These are phyloP conservation scores for Aspergillus calidoustus DNA, from an alignment of 2,329 filamentous ascomycete species.

Conservation along the genomic window DNA sequence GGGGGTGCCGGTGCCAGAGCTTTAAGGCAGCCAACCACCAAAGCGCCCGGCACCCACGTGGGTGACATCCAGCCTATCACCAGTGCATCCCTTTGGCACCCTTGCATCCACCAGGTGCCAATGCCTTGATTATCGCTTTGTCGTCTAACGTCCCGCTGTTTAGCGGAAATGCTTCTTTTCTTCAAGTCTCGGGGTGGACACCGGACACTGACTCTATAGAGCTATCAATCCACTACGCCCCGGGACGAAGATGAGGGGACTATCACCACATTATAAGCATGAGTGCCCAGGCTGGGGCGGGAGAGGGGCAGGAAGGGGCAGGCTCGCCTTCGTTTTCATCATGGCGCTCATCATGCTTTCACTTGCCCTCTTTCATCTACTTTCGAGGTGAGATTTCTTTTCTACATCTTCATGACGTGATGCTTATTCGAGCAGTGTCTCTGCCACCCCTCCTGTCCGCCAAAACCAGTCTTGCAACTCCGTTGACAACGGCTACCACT, in stretches of 20 bases:
- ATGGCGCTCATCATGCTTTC: constrained; percentile 21
- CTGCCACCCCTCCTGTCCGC: constrained; percentile 2
- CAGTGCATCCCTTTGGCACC: neutral
- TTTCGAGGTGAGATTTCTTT: constrained; percentile 20
- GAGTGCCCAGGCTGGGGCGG: constrained; percentile 1
- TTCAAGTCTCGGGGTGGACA: neutral
- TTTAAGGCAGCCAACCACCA: constrained; percentile 14
- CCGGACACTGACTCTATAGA: neutral
- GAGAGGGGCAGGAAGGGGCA: neutral
- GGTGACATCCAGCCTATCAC: neutral
- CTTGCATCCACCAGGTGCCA: neutral
- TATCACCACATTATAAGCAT: constrained; percentile 19
- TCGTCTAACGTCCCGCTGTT: neutral
- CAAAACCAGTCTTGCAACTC: constrained; percentile 53
- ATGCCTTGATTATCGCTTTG: neutral
- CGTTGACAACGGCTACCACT: constrained; percentile 64
- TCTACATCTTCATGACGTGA: neutral
- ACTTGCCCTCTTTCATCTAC: constrained; percentile 17
- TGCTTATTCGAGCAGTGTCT: constrained; percentile 14
- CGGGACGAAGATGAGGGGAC: constrained; percentile 21
- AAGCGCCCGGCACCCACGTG: constrained; percentile 9
- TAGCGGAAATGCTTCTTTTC: neutral
- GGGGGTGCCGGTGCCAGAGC: too few species aligned
- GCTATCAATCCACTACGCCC: neutral
- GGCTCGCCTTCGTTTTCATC: constrained; percentile 5